Percentiles rank a stretch among this genome's conserved stretches.
Conservation (phyloP, 1,284 basidiomycete species). For the Pyrrhoderma lamaoense region DNA sequence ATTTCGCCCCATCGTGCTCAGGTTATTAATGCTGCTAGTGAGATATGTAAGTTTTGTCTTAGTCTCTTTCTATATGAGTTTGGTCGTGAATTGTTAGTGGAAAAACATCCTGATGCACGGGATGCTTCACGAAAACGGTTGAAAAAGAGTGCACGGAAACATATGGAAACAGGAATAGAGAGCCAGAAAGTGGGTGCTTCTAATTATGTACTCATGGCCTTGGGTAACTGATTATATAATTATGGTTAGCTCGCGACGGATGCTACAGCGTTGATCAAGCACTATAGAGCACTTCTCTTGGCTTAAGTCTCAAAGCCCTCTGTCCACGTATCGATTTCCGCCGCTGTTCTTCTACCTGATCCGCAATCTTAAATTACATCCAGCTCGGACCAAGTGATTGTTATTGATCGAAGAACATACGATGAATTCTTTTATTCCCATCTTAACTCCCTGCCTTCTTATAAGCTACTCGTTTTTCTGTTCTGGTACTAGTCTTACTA, state of each 20-base stretch:
- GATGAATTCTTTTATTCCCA: too few relatives aligned
- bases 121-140: conserved; percentile 32
- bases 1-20: conserved; percentile 30
- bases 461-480: too few relatives aligned
- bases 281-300: conserved; percentile 37
- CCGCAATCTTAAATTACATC: background rate
- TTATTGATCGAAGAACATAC: too few relatives aligned
- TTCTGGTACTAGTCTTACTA: conserved; percentile 3
- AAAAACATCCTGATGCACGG: conserved; percentile 29
- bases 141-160: conserved; percentile 30
- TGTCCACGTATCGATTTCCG: too few relatives aligned
- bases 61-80: background rate
- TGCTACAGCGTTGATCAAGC: conserved; percentile 36
- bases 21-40: conserved; percentile 31
- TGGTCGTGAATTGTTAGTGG: conserved; percentile 24
- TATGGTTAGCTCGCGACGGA: conserved; percentile 33
- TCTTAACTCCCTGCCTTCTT: too few relatives aligned
- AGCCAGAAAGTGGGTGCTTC: conserved; percentile 31
- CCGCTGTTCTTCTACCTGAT: background rate
- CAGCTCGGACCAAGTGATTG: too few relatives aligned
- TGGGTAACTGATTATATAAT: conserved; percentile 1
- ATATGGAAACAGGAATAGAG: conserved; percentile 35
- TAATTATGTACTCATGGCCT: background rate
- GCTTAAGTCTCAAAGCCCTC: too few relatives aligned
- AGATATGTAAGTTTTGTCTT: conserved; percentile 27